These are phyloP conservation scores for Penicillium flavigenum DNA, from an alignment of 495 filamentous ascomycete species.

Conservation along the genomic window DNA sequence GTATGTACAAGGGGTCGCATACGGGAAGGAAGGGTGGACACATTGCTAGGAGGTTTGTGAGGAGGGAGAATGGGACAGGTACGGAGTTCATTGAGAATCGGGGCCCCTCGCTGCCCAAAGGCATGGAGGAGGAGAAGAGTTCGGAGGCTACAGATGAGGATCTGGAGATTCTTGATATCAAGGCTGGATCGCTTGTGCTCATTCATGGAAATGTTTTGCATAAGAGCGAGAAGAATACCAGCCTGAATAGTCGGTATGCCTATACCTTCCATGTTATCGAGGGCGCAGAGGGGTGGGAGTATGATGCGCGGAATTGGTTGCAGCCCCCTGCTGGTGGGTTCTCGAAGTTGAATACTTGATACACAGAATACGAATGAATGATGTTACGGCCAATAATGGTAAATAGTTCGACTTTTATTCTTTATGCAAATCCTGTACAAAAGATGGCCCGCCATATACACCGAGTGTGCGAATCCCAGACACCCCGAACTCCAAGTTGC, in stretches of 20 bases:
- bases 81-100: constrained; percentile 58
- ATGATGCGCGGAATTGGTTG: constrained; percentile 90
- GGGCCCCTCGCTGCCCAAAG: constrained; percentile 47
- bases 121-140: constrained; percentile 35
- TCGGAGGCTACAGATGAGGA: constrained; percentile 47
- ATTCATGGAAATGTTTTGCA: constrained; percentile 97
- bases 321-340: constrained; percentile 80
- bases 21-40: constrained; percentile 41
- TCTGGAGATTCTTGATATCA: constrained; percentile 73
- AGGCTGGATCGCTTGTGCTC: constrained; percentile 83
- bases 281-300: constrained; percentile 65
- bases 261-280: constrained; percentile 99
- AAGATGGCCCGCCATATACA: constrained; percentile 36
- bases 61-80: constrained; percentile 51
- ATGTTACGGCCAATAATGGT: constrained; percentile 11
- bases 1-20: constrained; percentile 80
- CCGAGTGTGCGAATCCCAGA: constrained; percentile 26
- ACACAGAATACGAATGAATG: constrained; percentile 4
- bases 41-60: constrained; percentile 72
- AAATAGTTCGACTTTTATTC: constrained; percentile 29
- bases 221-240: constrained; percentile 90
- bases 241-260: constrained; percentile 81
- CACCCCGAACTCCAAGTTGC: constrained; percentile 32
- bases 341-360: constrained; percentile 50
- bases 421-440: constrained; percentile 36